Evolutionary conservation across 805 yeast genomes (phyloP).

Genomic region (Cyberlindnera saturnus): DNA sequence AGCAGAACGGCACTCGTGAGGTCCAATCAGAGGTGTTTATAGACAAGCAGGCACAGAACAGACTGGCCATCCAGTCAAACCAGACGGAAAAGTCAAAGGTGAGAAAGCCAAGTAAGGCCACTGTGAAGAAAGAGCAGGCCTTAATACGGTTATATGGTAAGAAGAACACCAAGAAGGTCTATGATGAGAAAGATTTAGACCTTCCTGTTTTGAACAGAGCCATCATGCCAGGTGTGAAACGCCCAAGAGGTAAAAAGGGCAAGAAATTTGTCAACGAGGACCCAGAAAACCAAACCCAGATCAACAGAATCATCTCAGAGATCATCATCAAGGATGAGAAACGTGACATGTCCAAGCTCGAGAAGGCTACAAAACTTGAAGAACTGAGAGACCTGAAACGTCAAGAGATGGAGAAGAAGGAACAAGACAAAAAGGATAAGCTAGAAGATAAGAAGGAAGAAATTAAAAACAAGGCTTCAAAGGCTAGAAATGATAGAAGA

Average conservation of each 20-base stretch:
- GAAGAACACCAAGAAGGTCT: slow-evolving; percentile 38
- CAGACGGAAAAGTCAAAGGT: slow-evolving; percentile 50
- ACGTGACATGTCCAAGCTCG: slow-evolving; percentile 81
- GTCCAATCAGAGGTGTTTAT: slow-evolving; percentile 61
- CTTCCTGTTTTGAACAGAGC: slow-evolving; percentile 80
- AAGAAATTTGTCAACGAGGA: slow-evolving; percentile 71
- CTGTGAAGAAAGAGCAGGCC: slow-evolving; percentile 62
- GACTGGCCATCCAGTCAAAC: slow-evolving; percentile 37
- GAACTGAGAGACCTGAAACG: slow-evolving; percentile 83
- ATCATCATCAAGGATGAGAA: slow-evolving; percentile 80
- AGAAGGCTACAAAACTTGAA: slow-evolving; percentile 82
- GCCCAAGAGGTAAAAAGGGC: slow-evolving; percentile 78
- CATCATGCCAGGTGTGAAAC: slow-evolving; percentile 77
- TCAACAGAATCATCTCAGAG: slow-evolving; percentile 67
- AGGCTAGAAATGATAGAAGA: slow-evolving; percentile 66
- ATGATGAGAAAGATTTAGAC: slow-evolving; percentile 72
- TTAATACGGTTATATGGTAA: slow-evolving; percentile 61
- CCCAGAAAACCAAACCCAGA: slow-evolving; percentile 41
- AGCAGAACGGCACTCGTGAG: slow-evolving; percentile 47
- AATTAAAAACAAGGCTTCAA: slow-evolving; percentile 63
- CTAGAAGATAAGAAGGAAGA: slow-evolving; percentile 75
- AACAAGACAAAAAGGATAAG: slow-evolving; percentile 58
- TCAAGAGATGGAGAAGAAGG: slow-evolving; percentile 82
- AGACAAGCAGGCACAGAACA: slow-evolving; percentile 66
- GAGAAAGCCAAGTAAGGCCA: slow-evolving; percentile 41